Evolutionary conservation across 1,139 yeast genomes (phyloP), one percentile per base, ranked within the genome.

Genomic region (Kodamaea sp.): DNA sequence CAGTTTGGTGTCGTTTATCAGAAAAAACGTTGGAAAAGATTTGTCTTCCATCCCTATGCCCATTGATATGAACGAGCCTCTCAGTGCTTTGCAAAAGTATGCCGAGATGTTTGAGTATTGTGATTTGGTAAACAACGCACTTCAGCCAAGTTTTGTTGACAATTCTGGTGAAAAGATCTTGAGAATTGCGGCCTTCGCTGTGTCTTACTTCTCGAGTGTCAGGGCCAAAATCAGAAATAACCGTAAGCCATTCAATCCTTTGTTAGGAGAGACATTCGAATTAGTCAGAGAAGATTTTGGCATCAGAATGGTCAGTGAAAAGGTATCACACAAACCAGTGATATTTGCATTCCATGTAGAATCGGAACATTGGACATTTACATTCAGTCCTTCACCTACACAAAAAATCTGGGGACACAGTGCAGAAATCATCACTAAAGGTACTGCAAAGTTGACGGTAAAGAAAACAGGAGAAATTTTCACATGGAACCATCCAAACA

Each of bases 391-490:
- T 2, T 71, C 81, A 21, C 97, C 98, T 0, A 75, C 78, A 20
- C 97, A 90, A 51, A 89, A 88, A 57, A 88, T 87, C 51, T 92
- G 97, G 95, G 97, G 97, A 34, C 92, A 92, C 61, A 83, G 89
- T 26, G 79, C 88, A 10, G 97, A 92, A 57, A 68, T 92, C 39
- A 75, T 76, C 31, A 87, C 88, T 43, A 78, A 76, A 34, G 98
- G 98, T 25, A 64, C 64, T 10, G 66, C 83, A 5, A 73, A 73
- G 31, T 66, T 89, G 32, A 68, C 71, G 2, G 66, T 81, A 29
- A 77, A 73, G 51, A 41, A 61, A 7, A 73, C 85, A 0, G 90
- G 90, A 4, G 95, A 86, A 50, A 70, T 73, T 4, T 86, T 80
- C 53, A 76, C 79, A 41, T 92, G 95, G 92, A 57, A 66, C 13